Base-by-base conservation (phyloP, 2,329 filamentous ascomycete species). In the Cladosporium phlei region DNA sequence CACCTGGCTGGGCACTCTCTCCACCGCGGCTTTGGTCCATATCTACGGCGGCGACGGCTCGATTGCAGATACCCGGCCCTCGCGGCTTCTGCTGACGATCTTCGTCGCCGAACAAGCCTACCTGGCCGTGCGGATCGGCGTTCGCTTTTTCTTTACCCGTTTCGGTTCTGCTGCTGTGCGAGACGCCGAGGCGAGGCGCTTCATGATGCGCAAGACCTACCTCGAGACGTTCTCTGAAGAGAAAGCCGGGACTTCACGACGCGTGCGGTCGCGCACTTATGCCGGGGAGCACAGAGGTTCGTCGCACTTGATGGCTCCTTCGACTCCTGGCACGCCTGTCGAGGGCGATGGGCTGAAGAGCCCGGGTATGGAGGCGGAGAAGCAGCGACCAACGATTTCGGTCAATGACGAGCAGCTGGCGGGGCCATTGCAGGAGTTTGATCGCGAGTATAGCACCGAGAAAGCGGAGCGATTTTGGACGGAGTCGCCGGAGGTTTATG, bases 1-100 rank as follows among this genome's bases (percentile, higher is more conserved):
- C n/a, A 85, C 88, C 3, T 97, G 93, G 93, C 73, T 96, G 17
- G 93, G 93, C 28, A 93, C 85, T 55, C 72, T 97, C 48, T 94
- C 89, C 4, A 89, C 86, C 45, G 82, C 89, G 0, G 88, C 90
- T 0, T 79, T 97, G 37, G 86, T 95, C 0, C 95, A 89, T 65
- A 80, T 98, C 58, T 97, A 78, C 42, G 85, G 85, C 27, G 77
- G 77, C 11, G 82, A 84, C 0, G 79, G 78, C 29, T 78, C 81
- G 33, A 85, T 96, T 59, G 82, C 80, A 44, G 83, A 76, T 11
- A 45, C 42, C 2, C 42, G 42, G 4, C 42, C 33, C 10, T 95
- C 88, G 83, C 87, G 83, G 0, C 72, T 96, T 2, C 76, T 98
- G 5, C 72, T 95, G 14, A 81, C 83, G 16, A 83, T 98, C 46